A percentile compares a stretch with the other conserved stretches of the same genome.
phyloP scores from a whole-genome alignment of 2,329 filamentous ascomycete species.

The Arthrobotrys conoides region DNA sequence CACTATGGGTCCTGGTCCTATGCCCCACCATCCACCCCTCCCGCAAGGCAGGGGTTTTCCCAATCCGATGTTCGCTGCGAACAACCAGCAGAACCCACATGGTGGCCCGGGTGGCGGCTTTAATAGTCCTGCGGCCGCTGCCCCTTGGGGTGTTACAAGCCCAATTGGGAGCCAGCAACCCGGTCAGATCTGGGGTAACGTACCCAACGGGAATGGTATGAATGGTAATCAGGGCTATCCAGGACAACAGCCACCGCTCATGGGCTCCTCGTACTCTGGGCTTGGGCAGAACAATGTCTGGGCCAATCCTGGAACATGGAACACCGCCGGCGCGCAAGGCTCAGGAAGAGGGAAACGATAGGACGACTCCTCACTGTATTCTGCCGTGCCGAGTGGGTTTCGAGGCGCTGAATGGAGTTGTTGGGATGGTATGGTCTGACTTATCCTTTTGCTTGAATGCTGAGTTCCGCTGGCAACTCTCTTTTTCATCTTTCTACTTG shows the following conservation, averaged over 20 bases:
- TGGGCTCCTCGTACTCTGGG: constrained; percentile 43
- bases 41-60: constrained; percentile 46
- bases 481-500: neutral
- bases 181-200: constrained; percentile 47
- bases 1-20: constrained; percentile 10
- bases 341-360: constrained; percentile 51
- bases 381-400: constrained; percentile 43
- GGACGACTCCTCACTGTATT: constrained; percentile 20
- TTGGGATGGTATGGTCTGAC: constrained; percentile 34
- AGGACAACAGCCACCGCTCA: constrained; percentile 47
- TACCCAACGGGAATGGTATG: constrained; percentile 45
- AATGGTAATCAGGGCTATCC: constrained; percentile 36
- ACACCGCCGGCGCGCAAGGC: constrained; percentile 34
- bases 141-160: constrained; percentile 55
- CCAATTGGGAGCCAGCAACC: constrained; percentile 45
- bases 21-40: constrained; percentile 27
- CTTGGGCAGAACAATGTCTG: constrained; percentile 58
- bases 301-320: constrained; percentile 51
- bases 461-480: neutral
- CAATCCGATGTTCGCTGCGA: constrained; percentile 42
- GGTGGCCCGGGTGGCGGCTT: constrained; percentile 46
- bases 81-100: constrained; percentile 38
- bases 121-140: constrained; percentile 56
- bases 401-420: constrained; percentile 53
- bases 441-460: constrained; percentile 20